phyloP scores from a whole-genome alignment of 106 monocot species.

The Narthecium ossifragum region DNA sequence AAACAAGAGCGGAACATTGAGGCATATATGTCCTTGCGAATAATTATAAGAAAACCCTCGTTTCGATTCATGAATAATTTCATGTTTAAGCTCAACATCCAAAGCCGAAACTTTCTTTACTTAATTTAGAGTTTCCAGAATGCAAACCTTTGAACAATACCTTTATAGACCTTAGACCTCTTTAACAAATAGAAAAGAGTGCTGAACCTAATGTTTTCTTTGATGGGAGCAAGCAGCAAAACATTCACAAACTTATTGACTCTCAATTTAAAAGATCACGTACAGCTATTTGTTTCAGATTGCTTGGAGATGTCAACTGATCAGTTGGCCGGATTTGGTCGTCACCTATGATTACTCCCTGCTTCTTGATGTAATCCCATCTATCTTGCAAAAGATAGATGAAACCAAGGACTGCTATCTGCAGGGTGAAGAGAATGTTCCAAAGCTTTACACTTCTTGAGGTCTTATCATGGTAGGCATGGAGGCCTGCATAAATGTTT shows the following conservation, averaged over 20 bases:
- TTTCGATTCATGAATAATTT: no score
- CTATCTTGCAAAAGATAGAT: constrained; percentile 58
- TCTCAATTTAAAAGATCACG: background rate
- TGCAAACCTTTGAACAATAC: background rate
- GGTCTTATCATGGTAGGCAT: constrained; percentile 50
- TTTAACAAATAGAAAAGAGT: no score
- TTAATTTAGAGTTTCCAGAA: background rate
- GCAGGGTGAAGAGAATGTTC: constrained; percentile 46
- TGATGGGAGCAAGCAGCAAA: no score
- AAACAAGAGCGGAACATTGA: constrained; percentile 17
- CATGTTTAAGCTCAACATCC: no score
- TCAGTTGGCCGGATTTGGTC: constrained; percentile 51
- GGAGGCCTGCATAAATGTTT: constrained; percentile 60
- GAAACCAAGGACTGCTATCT: constrained; percentile 43
- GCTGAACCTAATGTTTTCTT: no score
- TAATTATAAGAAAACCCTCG: background rate
- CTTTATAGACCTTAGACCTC: background rate
- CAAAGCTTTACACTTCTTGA: constrained; percentile 40
- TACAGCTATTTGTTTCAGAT: constrained; percentile 13
- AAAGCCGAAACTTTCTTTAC: background rate
- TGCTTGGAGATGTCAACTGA: constrained; percentile 22
- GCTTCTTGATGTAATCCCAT: constrained; percentile 60
- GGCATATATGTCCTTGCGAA: background rate
- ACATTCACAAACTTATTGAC: background rate
- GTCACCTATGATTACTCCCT: constrained; percentile 34